Conservation (phyloP, 2,329 filamentous ascomycete species). For the Aspergillus transmontanensis region DNA sequence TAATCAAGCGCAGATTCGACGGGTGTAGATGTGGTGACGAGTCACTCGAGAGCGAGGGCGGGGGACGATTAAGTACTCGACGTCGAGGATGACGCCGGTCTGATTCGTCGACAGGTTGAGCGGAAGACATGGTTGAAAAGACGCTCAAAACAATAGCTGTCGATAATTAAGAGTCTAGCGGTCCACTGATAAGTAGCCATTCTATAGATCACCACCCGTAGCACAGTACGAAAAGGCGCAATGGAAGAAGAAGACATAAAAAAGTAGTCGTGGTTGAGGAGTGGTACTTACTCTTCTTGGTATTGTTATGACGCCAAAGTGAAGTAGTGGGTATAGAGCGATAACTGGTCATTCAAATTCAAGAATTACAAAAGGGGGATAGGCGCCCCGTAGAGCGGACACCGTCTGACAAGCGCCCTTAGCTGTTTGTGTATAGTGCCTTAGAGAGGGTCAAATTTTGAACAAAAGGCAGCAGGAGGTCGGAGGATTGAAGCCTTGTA, state of each 20-base stretch:
- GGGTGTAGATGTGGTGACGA: slow-evolving; percentile 30
- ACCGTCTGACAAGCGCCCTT: background rate
- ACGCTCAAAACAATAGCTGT: background rate
- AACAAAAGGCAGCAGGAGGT: slow-evolving; percentile 4
- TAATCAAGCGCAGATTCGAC: slow-evolving; percentile 58
- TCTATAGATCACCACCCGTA: background rate
- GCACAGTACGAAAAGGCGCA: background rate
- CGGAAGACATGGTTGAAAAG: slow-evolving; percentile 32
- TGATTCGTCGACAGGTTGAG: slow-evolving; percentile 23
- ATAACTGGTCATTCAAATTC: background rate
- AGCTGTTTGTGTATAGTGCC: background rate
- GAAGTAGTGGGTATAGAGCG: background rate
- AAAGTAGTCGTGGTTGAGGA: background rate
- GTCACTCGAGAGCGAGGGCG: slow-evolving; percentile 17
- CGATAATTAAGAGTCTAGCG: background rate
- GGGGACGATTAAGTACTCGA: slow-evolving; percentile 27
- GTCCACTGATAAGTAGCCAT: background rate
- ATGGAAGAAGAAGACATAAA: background rate
- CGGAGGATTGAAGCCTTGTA: background rate
- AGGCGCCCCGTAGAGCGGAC: slow-evolving; percentile 1
- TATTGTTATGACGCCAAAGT: background rate
- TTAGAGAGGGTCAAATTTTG: background rate
- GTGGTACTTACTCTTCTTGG: background rate
- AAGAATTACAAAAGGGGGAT: background rate
- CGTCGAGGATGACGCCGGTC: slow-evolving; percentile 38